phyloP scores from a whole-genome alignment of 2,329 filamentous ascomycete species.

The Calycina herbarum region DNA sequence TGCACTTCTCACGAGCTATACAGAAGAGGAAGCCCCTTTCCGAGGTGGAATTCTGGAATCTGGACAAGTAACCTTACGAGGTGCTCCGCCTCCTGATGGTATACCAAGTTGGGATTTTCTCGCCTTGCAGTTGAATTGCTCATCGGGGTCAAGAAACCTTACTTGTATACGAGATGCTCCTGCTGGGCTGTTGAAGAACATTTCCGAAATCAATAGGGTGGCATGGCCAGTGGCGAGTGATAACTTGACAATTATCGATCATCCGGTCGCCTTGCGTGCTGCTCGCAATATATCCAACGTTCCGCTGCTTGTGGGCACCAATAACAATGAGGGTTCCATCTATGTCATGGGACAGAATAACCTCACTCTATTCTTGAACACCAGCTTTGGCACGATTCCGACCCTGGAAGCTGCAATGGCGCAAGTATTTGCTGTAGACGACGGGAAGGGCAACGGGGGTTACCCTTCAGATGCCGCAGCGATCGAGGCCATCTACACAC shows the following conservation, averaged over 20 bases:
- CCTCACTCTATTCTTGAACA: background rate
- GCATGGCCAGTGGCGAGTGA: background rate
- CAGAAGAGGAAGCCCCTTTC: constrained; percentile 13
- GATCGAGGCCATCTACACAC: background rate
- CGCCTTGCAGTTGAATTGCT: background rate
- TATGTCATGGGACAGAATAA: background rate
- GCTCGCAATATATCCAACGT: background rate
- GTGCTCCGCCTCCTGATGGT: background rate
- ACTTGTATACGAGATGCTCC: background rate
- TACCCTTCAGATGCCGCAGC: background rate
- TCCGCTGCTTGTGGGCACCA: constrained; percentile 2
- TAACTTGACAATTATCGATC: background rate
- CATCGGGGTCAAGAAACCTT: background rate
- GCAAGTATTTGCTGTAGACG: background rate
- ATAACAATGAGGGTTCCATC: constrained; percentile 7
- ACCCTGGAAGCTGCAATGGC: background rate
- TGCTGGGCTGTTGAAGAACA: background rate
- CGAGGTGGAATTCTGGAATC: constrained; percentile 18
- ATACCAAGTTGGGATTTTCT: background rate
- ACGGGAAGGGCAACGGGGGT: background rate
- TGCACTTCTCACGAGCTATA: constrained; percentile 28
- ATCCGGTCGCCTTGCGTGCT: background rate
- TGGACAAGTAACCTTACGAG: background rate
- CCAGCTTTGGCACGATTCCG: background rate
- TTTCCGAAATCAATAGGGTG: background rate